Evolutionary conservation across 140 eudicot genomes (phyloP).

Genomic region (Bidens hawaiensis): DNA sequence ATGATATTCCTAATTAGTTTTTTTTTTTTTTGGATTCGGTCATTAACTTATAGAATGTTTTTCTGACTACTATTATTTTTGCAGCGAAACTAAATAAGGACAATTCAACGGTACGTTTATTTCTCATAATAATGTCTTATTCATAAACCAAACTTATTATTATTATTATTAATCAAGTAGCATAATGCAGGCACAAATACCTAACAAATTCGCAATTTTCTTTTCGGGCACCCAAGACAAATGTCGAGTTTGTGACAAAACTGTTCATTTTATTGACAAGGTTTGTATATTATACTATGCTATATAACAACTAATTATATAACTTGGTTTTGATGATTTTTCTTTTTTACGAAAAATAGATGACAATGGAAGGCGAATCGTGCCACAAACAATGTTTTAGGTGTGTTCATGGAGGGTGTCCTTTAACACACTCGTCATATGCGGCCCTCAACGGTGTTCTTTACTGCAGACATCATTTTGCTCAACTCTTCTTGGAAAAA

Average conservation of each 20-base stretch:
- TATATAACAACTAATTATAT: background rate
- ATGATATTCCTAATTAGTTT: background rate
- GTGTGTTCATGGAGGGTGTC: conserved; percentile 90
- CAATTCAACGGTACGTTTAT: conserved; percentile 42
- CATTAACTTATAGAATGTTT: background rate
- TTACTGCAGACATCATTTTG: conserved; percentile 76
- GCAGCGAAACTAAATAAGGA: conserved; percentile 58
- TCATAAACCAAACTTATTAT: background rate
- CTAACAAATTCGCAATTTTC: conserved; percentile 65
- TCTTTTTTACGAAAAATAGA: conserved; percentile 41
- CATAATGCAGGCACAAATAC: conserved; percentile 48
- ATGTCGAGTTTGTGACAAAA: conserved; percentile 70
- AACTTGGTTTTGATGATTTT: no score
- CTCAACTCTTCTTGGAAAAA: conserved; percentile 88
- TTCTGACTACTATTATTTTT: background rate
- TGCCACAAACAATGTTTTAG: conserved; percentile 79
- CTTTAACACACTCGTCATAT: conserved; percentile 81
- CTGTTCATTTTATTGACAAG: conserved; percentile 87
- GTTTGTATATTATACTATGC: conserved; percentile 25
- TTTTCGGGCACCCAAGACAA: conserved; percentile 90
- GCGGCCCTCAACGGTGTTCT: conserved; percentile 68
- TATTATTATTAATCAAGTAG: no score
- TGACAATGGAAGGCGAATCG: conserved; percentile 74
- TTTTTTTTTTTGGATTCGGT: background rate
- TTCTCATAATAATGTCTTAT: background rate